Conservation (phyloP, 2,329 filamentous ascomycete genomes). For the Escovopsis sp. region DNA sequence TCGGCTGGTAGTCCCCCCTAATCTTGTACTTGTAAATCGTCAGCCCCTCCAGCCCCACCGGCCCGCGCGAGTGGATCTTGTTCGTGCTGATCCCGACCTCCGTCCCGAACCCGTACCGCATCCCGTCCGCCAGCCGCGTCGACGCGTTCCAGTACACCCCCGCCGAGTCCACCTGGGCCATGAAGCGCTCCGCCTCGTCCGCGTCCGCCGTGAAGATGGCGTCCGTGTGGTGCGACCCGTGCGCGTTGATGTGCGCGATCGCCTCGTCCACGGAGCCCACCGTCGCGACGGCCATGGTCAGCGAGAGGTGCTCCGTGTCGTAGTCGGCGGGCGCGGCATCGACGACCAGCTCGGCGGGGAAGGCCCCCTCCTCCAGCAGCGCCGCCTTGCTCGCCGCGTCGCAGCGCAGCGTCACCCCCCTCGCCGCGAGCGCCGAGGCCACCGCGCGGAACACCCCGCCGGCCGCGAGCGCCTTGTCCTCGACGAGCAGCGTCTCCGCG, state of each 20-base stretch:
- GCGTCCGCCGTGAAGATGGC: conserved; percentile 63
- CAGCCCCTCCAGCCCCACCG: conserved; percentile 84
- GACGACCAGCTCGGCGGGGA: conserved; percentile 37
- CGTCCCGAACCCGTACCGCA: conserved; percentile 93
- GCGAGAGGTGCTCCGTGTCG: conserved; percentile 76
- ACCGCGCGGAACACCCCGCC: conserved; percentile 47
- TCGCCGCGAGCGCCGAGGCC: conserved; percentile 57
- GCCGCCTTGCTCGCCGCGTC: conserved; percentile 50
- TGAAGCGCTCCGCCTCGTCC: conserved; percentile 63
- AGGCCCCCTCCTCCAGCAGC: conserved; percentile 32
- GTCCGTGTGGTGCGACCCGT: conserved; percentile 91
- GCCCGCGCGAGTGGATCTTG: conserved; percentile 90
- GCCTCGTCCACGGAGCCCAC: conserved; percentile 56
- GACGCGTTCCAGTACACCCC: conserved; percentile 97
- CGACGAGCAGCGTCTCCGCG: conserved; percentile 80
- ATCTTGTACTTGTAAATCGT: conserved; percentile 98
- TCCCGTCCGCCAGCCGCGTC: conserved; percentile 87
- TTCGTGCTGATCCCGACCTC: conserved; percentile 98
- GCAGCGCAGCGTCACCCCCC: conserved; percentile 72
- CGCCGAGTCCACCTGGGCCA: conserved; percentile 72
- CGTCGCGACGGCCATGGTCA: conserved; percentile 71
- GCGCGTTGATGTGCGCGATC: conserved; percentile 76
- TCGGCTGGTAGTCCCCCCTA: conserved; percentile 69
- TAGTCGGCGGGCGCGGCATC: conserved; percentile 59
- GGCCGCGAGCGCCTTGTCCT: conserved; percentile 52